phyloP scores from a whole-genome alignment of 2,329 filamentous ascomycete genomes.

The Chaetomiaceae sp. region DNA sequence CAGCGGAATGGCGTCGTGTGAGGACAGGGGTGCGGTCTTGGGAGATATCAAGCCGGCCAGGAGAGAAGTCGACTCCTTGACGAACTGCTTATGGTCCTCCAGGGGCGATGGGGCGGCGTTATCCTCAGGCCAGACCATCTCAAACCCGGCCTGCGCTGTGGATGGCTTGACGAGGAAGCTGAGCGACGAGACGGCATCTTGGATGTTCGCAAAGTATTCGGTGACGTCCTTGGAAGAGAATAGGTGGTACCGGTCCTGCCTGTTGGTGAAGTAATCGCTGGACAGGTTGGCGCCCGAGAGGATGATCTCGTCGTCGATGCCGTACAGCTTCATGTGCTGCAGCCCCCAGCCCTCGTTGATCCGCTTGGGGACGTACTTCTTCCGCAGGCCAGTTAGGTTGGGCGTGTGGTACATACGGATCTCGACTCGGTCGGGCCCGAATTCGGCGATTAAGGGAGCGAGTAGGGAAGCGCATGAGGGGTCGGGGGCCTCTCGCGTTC shows the following conservation, averaged over 20 bases:
- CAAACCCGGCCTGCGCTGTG: constrained; percentile 51
- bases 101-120: constrained; percentile 76
- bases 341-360: constrained; percentile 98
- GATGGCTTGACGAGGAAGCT: constrained; percentile 75
- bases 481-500: constrained; percentile 82
- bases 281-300: constrained; percentile 92
- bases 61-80: constrained; percentile 61
- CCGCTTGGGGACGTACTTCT: constrained; percentile 76
- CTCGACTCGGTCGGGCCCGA: constrained; percentile 79
- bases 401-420: constrained; percentile 98
- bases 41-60: constrained; percentile 64
- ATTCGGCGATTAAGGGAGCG: constrained; percentile 75
- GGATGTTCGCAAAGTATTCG: constrained; percentile 75
- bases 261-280: constrained; percentile 91
- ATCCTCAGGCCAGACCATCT: constrained; percentile 65
- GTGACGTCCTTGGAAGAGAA: constrained; percentile 77
- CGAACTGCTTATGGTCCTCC: constrained; percentile 63
- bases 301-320: constrained; percentile 91
- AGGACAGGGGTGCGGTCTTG: constrained; percentile 27
- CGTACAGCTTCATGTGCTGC: constrained; percentile 99
- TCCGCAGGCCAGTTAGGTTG: constrained; percentile 82
- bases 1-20: constrained; percentile 17
- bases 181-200: constrained; percentile 70
- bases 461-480: constrained; percentile 86
- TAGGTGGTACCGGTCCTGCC: constrained; percentile 90